Evolutionary conservation across 805 yeast genomes (phyloP), one percentile per base, ranked within the genome.

Genomic region (Groenewaldozyma tartarivorans): DNA sequence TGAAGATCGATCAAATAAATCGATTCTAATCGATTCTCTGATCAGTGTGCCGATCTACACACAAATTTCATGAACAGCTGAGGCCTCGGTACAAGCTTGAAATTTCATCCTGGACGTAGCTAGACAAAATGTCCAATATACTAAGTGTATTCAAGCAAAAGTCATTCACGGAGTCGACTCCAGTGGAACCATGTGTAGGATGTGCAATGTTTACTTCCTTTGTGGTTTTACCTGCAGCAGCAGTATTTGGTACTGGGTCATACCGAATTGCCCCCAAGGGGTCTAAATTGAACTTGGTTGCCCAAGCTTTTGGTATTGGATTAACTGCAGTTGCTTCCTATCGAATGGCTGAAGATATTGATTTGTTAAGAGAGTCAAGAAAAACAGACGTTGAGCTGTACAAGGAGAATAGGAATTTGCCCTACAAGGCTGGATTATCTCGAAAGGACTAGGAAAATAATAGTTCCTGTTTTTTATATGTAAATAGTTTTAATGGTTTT

Each of bases 61-160:
- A n/a, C n/a, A n/a, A n/a, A n/a, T n/a, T n/a, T n/a, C n/a, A n/a
- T n/a, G n/a, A n/a, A n/a, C n/a, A n/a, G n/a, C n/a, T n/a, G n/a
- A n/a, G n/a, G n/a, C n/a, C n/a, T n/a, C n/a, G n/a, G n/a, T n/a
- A n/a, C n/a, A n/a, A n/a, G n/a, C n/a, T n/a, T n/a, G n/a, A n/a
- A n/a, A n/a, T n/a, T n/a, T n/a, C n/a, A n/a, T n/a, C n/a, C n/a
- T n/a, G n/a, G n/a, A n/a, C n/a, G n/a, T n/a, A n/a, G n/a, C n/a
- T n/a, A n/a, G n/a, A n/a, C n/a, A n/a, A n/a, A n/a, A 44, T 41
- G 45, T 51, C 55, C 20, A 52, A 52, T 38, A 52, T 52, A 17
- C 50, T 52, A 31, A 47, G 49, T 29, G 48, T 52, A 13, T 42
- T 52, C 38, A 43, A 42, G 27, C 54, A 24, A 24, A 24, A 7